These are phyloP conservation scores for Thuja plicata DNA, from an alignment of 83 land plant genomes.

Conservation along the genomic window DNA sequence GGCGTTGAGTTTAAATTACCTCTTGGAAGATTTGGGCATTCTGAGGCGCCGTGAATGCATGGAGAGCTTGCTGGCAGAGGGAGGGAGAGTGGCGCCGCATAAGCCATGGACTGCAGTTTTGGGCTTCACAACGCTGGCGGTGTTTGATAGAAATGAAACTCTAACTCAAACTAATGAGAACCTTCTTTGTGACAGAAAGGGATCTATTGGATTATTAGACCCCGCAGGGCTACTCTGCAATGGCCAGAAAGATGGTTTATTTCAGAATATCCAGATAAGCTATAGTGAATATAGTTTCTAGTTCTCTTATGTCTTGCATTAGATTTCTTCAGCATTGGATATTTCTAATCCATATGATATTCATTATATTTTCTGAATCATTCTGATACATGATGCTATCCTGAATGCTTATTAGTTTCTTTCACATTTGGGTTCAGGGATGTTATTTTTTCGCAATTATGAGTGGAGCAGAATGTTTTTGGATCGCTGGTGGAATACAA, in stretches of 20 bases:
- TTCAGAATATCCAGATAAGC: too few relatives aligned
- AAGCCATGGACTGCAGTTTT: conserved; percentile 47
- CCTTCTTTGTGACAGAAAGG: too few relatives aligned
- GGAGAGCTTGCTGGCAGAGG: conserved; percentile 33
- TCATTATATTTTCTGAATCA: not conserved
- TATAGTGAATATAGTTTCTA: too few relatives aligned
- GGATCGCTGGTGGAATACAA: conserved; percentile 68
- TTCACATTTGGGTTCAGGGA: conserved; percentile 34
- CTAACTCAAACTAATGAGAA: too few relatives aligned
- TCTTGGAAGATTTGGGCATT: not conserved
- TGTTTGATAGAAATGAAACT: too few relatives aligned
- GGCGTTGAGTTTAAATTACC: not conserved
- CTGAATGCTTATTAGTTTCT: too few relatives aligned
- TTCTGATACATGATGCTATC: not conserved
- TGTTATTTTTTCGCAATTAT: conserved; percentile 64
- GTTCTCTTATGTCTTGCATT: too few relatives aligned
- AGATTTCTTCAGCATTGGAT: too few relatives aligned
- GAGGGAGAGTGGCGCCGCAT: conserved; percentile 38
- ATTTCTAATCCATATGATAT: too few relatives aligned
- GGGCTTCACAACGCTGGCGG: conserved; percentile 38
- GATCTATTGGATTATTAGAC: too few relatives aligned
- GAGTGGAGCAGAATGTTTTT: conserved; percentile 61
- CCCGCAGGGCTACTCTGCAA: too few relatives aligned
- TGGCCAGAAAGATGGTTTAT: too few relatives aligned
- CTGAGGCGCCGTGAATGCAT: conserved; percentile 29